Conservation (phyloP, 2,329 filamentous ascomycete genomes). For the Dryadomyces quercivorus region DNA sequence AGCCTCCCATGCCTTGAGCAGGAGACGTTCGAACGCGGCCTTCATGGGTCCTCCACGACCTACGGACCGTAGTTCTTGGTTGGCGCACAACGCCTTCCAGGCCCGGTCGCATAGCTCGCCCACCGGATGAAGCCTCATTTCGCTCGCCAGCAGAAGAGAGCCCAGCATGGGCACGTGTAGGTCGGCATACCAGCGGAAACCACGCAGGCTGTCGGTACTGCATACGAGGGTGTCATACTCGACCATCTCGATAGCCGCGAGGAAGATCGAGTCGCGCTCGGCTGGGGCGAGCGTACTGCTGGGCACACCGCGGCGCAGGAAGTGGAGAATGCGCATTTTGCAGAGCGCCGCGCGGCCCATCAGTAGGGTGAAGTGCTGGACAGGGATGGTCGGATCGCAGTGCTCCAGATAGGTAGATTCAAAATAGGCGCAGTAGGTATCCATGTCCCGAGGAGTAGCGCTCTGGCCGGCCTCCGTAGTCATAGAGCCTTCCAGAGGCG, state of each 20-base stretch:
- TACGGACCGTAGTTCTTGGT: constrained; percentile 14
- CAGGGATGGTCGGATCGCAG: neutral
- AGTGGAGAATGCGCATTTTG: neutral
- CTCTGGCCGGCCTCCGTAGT: neutral
- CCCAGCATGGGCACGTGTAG: constrained; percentile 27
- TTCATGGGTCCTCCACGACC: neutral
- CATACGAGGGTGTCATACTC: constrained; percentile 24
- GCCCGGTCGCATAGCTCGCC: constrained; percentile 16
- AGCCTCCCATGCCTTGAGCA: neutral
- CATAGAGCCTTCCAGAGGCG: no score
- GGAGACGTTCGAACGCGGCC: neutral
- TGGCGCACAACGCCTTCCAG: constrained; percentile 22
- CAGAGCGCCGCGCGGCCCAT: neutral
- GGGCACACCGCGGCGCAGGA: constrained; percentile 12
- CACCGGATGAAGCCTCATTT: neutral
- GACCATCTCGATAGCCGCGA: constrained; percentile 21
- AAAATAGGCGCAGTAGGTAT: neutral
- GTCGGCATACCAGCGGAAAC: constrained; percentile 23
- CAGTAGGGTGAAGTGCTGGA: neutral
- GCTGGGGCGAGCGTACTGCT: neutral
- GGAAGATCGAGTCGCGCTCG: constrained; percentile 17
- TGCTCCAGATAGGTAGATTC: neutral
- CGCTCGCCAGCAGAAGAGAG: constrained; percentile 20
- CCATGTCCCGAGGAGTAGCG: neutral
- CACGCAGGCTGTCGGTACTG: constrained; percentile 16